Evolutionary conservation across 805 yeast genomes (phyloP).

Genomic region (Spathaspora girioi): DNA sequence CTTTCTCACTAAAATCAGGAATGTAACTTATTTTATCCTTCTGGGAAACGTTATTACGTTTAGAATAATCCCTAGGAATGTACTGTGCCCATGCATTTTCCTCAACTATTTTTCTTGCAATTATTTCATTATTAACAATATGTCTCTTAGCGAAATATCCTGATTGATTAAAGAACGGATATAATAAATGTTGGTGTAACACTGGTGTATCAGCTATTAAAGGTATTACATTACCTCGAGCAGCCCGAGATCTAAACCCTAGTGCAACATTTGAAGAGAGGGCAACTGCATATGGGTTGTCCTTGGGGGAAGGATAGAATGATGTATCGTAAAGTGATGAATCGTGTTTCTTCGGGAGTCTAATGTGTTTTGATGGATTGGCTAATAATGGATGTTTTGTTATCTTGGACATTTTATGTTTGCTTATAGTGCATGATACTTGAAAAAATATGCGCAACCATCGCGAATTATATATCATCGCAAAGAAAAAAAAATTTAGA

Average conservation of each 20-base stretch:
- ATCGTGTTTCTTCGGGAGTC: conserved; percentile 17
- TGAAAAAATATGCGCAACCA: neutral
- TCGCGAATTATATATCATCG: neutral
- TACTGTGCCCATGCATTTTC: neutral
- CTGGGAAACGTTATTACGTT: conserved; percentile 12
- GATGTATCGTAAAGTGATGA: conserved; percentile 14
- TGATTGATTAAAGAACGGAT: neutral
- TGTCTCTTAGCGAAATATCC: neutral
- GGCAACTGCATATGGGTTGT: conserved; percentile 26
- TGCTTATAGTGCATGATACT: neutral
- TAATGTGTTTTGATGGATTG: conserved; percentile 28
- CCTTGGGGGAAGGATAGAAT: conserved; percentile 16
- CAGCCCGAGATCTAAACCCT: conserved; percentile 18
- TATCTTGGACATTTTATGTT: conserved; percentile 17
- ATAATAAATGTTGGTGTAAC: neutral
- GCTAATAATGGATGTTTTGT: conserved; percentile 27
- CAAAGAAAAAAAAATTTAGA: neutral
- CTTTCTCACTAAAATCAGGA: conserved; percentile 5
- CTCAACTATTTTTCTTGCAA: neutral
- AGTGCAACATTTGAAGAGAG: conserved; percentile 19
- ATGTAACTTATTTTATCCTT: neutral
- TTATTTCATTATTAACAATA: neutral
- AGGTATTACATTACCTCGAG: conserved; percentile 15
- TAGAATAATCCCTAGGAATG: conserved; percentile 4
- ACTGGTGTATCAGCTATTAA: neutral